phyloP scores from a whole-genome alignment of 352 stramenopile genomes.

The Thraustotheca clavata region DNA sequence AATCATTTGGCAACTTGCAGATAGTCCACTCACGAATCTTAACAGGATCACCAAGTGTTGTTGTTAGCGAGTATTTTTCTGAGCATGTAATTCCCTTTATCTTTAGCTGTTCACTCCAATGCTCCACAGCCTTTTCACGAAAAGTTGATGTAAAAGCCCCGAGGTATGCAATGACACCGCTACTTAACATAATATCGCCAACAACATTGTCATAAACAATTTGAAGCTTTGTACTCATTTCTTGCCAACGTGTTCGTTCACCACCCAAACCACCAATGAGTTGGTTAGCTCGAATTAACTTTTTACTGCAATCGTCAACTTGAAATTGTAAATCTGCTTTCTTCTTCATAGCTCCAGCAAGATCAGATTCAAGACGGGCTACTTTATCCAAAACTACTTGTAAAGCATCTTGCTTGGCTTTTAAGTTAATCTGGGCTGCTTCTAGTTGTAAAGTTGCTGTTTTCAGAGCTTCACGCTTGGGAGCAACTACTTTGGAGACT shows the following conservation, averaged over 20 bases:
- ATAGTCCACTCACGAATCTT: slow-evolving; percentile 93
- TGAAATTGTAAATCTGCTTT: slow-evolving; percentile 86
- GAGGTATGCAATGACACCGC: slow-evolving; percentile 92
- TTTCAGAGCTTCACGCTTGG: slow-evolving; percentile 89
- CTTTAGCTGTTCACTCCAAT: slow-evolving; percentile 67
- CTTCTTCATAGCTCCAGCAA: slow-evolving; percentile 89
- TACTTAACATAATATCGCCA: slow-evolving; percentile 90
- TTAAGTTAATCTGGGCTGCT: slow-evolving; percentile 77
- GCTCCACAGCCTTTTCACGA: slow-evolving; percentile 75
- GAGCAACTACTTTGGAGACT: slow-evolving; percentile 89
- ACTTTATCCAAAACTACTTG: slow-evolving; percentile 91
- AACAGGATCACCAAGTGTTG: slow-evolving; percentile 87
- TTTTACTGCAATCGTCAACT: slow-evolving; percentile 90
- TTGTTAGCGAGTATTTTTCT: slow-evolving; percentile 64
- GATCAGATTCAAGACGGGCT: slow-evolving; percentile 74
- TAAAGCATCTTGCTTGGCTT: slow-evolving; percentile 85
- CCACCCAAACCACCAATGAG: slow-evolving; percentile 90
- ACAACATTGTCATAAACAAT: slow-evolving; percentile 87
- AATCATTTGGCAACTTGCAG: slow-evolving; percentile 92
- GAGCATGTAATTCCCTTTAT: slow-evolving; percentile 60
- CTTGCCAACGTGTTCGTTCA: slow-evolving; percentile 89
- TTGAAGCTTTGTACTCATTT: slow-evolving; percentile 81
- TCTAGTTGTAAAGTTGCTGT: slow-evolving; percentile 81
- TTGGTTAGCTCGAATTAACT: slow-evolving; percentile 87
- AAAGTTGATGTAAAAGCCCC: slow-evolving; percentile 90